A percentile compares a stretch with the other conserved stretches of the same genome.
Conservation (phyloP, 441 rosid genomes). For the Pelargonium citronellum region DNA sequence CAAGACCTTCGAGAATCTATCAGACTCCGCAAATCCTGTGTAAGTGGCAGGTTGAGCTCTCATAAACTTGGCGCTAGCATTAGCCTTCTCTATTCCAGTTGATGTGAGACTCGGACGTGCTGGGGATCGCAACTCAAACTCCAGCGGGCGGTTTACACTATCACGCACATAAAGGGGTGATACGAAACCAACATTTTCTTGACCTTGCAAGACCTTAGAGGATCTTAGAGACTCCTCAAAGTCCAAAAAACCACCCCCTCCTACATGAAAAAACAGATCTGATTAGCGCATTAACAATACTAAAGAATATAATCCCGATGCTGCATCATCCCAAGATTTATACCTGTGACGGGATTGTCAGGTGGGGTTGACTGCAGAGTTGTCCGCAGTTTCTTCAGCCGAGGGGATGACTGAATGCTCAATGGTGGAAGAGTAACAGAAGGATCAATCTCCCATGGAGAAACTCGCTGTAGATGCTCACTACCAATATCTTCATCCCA, state of each 20-base stretch:
- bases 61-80: slow-evolving; percentile 32
- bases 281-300: background rate
- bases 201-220: slow-evolving; percentile 99
- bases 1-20: slow-evolving; percentile 77
- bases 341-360: slow-evolving; percentile 52
- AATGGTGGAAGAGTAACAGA: slow-evolving; percentile 67
- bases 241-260: slow-evolving; percentile 62
- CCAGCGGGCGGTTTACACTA: slow-evolving; percentile 48
- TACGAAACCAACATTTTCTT: slow-evolving; percentile 80
- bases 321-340: slow-evolving; percentile 9
- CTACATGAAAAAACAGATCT: slow-evolving; percentile 28
- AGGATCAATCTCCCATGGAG: slow-evolving; percentile 91
- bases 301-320: background rate
- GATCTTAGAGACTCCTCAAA: slow-evolving; percentile 82
- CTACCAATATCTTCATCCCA: slow-evolving; percentile 71
- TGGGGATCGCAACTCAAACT: slow-evolving; percentile 54
- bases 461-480: slow-evolving; percentile 64
- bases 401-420: slow-evolving; percentile 74
- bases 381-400: slow-evolving; percentile 69
- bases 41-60: slow-evolving; percentile 38
- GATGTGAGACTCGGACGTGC: slow-evolving; percentile 50
- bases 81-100: slow-evolving; percentile 38
- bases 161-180: slow-evolving; percentile 60
- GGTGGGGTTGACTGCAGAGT: slow-evolving; percentile 50
- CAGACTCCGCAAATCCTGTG: slow-evolving; percentile 53